Evolutionary conservation across 345 rosid genomes (phyloP).

Genomic region (Salix dunnii): DNA sequence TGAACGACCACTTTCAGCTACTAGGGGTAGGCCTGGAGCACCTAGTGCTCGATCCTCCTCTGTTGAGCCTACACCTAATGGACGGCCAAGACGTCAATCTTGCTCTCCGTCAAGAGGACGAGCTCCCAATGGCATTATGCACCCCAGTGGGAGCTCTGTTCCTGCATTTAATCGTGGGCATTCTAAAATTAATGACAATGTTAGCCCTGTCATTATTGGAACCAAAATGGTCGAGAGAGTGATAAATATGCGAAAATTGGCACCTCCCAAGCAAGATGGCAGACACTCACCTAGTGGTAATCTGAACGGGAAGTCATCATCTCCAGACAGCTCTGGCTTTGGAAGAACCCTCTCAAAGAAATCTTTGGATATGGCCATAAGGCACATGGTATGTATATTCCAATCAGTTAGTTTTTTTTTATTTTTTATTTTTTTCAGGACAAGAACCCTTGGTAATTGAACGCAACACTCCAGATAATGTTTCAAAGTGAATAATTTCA

Average conservation of each 20-base stretch:
- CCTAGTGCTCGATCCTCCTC: constrained; percentile 86
- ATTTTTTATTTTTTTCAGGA: background rate
- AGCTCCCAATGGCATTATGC: constrained; percentile 49
- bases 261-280: constrained; percentile 77
- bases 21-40: constrained; percentile 94
- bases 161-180: constrained; percentile 70
- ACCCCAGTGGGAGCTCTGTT: constrained; percentile 83
- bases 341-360: constrained; percentile 96
- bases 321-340: constrained; percentile 87
- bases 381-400: constrained; percentile 78
- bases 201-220: constrained; percentile 84
- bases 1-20: constrained; percentile 85
- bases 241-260: constrained; percentile 84
- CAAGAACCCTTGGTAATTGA: background rate
- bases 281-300: constrained; percentile 73
- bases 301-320: constrained; percentile 72
- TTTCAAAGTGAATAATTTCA: background rate
- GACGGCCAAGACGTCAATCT: constrained; percentile 79
- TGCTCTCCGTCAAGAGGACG: constrained; percentile 98
- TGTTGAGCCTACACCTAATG: constrained; percentile 64
- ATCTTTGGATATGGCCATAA: constrained; percentile 95
- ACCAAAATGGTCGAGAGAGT: constrained; percentile 96
- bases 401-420: background rate
- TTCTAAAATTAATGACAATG: constrained; percentile 63
- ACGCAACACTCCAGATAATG: background rate